Evolutionary conservation across 345 rosid species (phyloP).

Genomic region (Mallotus nudiflorus): DNA sequence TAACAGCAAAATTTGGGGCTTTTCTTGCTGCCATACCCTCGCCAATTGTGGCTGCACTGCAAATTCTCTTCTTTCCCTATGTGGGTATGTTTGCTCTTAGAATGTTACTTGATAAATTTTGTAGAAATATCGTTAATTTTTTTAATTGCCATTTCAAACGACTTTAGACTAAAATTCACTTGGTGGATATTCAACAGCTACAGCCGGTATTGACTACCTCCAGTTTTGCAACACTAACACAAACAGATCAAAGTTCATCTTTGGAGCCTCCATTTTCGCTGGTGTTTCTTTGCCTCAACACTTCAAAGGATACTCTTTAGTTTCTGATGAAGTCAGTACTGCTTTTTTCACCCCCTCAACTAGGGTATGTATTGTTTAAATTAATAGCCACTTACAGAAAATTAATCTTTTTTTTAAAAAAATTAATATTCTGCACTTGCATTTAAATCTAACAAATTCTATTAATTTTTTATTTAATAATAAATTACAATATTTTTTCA

Average conservation of each 20-base stretch:
- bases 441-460: too few relatives aligned
- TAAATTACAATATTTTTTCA: too few relatives aligned
- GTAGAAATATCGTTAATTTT: background rate
- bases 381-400: too few relatives aligned
- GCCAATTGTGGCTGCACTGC: constrained; percentile 75
- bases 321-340: constrained; percentile 63
- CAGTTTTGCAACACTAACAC: constrained; percentile 84
- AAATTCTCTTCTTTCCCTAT: constrained; percentile 74
- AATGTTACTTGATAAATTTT: background rate
- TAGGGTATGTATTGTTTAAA: constrained; percentile 41
- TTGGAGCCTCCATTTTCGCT: constrained; percentile 76
- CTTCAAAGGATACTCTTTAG: constrained; percentile 56
- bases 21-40: constrained; percentile 80
- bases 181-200: constrained; percentile 45
- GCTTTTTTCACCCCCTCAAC: constrained; percentile 58
- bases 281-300: constrained; percentile 81
- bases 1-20: constrained; percentile 83
- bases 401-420: too few relatives aligned
- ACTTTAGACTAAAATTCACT: too few relatives aligned
- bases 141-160: too few relatives aligned
- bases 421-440: too few relatives aligned
- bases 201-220: constrained; percentile 74
- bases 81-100: constrained; percentile 55
- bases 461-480: too few relatives aligned
- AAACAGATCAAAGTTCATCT: constrained; percentile 71